Evolutionary conservation across 2,329 filamentous ascomycete genomes (phyloP), one percentile per base, ranked within the genome.

Genomic region (Aquanectria penicillioides): DNA sequence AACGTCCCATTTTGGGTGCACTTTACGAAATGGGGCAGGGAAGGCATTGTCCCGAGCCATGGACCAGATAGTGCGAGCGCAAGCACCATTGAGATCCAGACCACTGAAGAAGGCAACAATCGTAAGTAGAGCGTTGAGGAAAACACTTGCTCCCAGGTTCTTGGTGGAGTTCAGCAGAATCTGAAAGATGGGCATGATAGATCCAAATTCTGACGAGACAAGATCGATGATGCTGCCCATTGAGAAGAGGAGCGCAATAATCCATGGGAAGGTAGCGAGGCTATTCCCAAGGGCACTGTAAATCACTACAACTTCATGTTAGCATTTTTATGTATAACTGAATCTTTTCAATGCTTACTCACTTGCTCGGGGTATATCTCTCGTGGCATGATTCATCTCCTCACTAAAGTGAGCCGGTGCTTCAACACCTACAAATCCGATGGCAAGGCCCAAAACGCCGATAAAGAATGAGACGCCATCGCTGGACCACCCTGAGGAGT

Each of bases 61-160:
- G 6, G 51, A 47, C 51, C 51, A 54, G 17, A 54, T 46, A 17
- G 51, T 54, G 31, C 51, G 51, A 37, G 51, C 20, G 17, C 51
- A 54, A 8, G 51, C 51, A 6, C 51, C 51, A 12, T 54, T 54
- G 12, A 54, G 15, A 20, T 54, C 51, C 7, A 54, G 2, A 15
- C 38, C 51, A 7, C 51, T 54, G 15, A 38, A 13, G 8, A 54
- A 38, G 23, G 51, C 40, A 12, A 54, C 25, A 6, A 47, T 25
- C 2, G 11, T 25, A 3, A 54, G 12, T 2, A 20, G 29, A 4
- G 31, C 6, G 17, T 54, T 54, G 7, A 54, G 33, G 17, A 44
- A 28, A 17, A 47, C 40, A 7, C 7, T 22, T 0, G 22, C 41
- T 6, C 23, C 40, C 8, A 26, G 15, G 13, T 47, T 54, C n/a